A percentile compares a stretch with the other conserved stretches of the same genome.
These are phyloP conservation scores for Pisolithus marmoratus DNA, from an alignment of 768 basidiomycete genomes.

Conservation along the genomic window DNA sequence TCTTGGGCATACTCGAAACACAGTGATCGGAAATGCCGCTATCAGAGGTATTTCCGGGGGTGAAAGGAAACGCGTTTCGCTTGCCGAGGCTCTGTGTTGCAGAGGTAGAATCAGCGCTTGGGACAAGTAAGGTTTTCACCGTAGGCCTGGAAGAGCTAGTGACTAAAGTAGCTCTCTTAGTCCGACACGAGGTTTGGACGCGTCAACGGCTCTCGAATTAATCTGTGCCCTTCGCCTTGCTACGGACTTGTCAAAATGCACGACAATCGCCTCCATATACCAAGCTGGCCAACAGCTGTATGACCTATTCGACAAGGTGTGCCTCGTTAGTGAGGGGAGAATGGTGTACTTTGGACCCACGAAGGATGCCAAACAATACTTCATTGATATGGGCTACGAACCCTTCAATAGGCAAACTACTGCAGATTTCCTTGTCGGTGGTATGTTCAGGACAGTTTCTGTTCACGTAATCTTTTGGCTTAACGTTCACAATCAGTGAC, in stretches of 20 bases:
- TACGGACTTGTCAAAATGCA: slow-evolving; percentile 47
- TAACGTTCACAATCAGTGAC: slow-evolving; percentile 41
- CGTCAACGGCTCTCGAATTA: slow-evolving; percentile 70
- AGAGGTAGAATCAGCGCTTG: slow-evolving; percentile 61
- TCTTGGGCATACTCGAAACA: slow-evolving; percentile 63
- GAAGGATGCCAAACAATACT: slow-evolving; percentile 46
- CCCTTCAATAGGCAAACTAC: slow-evolving; percentile 54
- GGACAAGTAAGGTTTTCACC: slow-evolving; percentile 56
- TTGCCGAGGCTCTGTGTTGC: slow-evolving; percentile 62
- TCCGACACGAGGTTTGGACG: slow-evolving; percentile 59
- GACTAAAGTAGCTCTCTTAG: slow-evolving; percentile 29
- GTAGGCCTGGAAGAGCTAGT: background rate
- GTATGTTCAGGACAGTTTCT: slow-evolving; percentile 15
- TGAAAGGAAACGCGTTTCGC: slow-evolving; percentile 79
- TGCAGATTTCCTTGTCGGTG: slow-evolving; percentile 51
- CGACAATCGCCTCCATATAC: slow-evolving; percentile 79
- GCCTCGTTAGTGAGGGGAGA: slow-evolving; percentile 50
- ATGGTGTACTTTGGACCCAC: slow-evolving; percentile 56
- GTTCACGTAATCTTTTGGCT: background rate
- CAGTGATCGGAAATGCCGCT: slow-evolving; percentile 71
- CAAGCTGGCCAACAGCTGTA: slow-evolving; percentile 73
- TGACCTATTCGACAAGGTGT: slow-evolving; percentile 63
- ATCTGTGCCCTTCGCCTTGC: slow-evolving; percentile 58
- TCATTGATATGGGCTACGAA: slow-evolving; percentile 49
- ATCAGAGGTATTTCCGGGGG: slow-evolving; percentile 74